Conservation (phyloP, 2,329 filamentous ascomycete genomes). For the Graphilbum ipis-grandicollis region DNA sequence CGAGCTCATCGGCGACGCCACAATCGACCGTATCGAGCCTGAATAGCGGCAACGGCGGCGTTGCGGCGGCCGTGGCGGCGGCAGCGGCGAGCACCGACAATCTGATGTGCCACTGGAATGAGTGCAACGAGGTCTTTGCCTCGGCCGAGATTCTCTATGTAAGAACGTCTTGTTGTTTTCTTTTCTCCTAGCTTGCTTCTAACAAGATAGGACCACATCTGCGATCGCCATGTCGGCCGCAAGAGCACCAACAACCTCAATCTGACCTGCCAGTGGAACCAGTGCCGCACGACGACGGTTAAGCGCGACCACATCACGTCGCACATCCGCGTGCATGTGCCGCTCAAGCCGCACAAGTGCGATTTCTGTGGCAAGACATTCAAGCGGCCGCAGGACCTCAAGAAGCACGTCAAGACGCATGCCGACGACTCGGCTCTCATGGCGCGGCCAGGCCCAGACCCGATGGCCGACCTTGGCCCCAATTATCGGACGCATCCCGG, state of each 20-base stretch:
- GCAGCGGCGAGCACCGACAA: constrained; percentile 21
- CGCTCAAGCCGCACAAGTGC: constrained; percentile 96
- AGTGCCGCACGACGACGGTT: constrained; percentile 88
- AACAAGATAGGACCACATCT: constrained; percentile 72
- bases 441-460: constrained; percentile 29
- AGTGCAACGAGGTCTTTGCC: constrained; percentile 40
- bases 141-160: constrained; percentile 43
- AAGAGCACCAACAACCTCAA: constrained; percentile 99
- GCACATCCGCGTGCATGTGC: constrained; percentile 97
- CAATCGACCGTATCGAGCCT: constrained; percentile 14
- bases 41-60: background rate
- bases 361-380: constrained; percentile 98
- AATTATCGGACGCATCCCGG: constrained; percentile 33
- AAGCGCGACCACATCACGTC: constrained; percentile 99
- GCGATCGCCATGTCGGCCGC: constrained; percentile 92
- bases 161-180: constrained; percentile 16
- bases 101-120: constrained; percentile 42
- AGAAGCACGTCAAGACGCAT: constrained; percentile 99
- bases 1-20: constrained; percentile 16
- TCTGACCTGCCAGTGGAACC: constrained; percentile 92
- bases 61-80: background rate
- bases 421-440: constrained; percentile 77
- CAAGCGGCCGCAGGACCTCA: constrained; percentile 95
- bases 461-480: constrained; percentile 27
- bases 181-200: background rate